A percentile compares a stretch with the other conserved stretches of the same genome.
Evolutionary conservation across 176 grass and related monocot species (phyloP).

Genomic region (Thalia dealbata): DNA sequence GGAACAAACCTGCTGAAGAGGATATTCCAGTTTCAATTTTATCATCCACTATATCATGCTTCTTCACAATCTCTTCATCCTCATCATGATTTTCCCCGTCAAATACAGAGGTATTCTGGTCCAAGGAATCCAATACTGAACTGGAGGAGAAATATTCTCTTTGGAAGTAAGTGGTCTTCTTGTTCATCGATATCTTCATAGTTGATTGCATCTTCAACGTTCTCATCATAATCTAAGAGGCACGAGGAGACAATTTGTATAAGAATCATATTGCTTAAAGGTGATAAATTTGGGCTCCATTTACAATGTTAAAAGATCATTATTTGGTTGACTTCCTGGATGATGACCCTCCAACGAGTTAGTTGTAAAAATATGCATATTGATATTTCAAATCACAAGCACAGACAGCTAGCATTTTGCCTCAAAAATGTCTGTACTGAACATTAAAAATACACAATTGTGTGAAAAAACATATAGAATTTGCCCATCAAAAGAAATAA

Average conservation of each 20-base stretch:
- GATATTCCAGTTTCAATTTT: slow-evolving; percentile 16
- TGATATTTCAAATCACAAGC: not conserved
- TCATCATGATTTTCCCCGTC: slow-evolving; percentile 85
- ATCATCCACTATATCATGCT: slow-evolving; percentile 24
- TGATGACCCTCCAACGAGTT: not conserved
- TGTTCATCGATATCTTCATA: slow-evolving; percentile 99
- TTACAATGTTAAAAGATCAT: not conserved
- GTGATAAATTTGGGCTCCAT: not conserved
- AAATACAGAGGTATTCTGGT: slow-evolving; percentile 54
- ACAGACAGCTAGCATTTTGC: not conserved
- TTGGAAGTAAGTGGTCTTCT: slow-evolving; percentile 71
- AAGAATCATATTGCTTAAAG: slow-evolving; percentile 20
- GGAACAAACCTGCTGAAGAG: slow-evolving; percentile 27
- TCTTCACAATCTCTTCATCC: slow-evolving; percentile 42
- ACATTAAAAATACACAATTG: not conserved
- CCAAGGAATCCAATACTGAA: slow-evolving; percentile 36
- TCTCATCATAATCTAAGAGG: slow-evolving; percentile 84
- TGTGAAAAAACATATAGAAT: not conserved
- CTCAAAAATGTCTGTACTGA: not conserved
- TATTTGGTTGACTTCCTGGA: not conserved
- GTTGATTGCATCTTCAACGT: slow-evolving; percentile 92
- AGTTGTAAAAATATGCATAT: not conserved
- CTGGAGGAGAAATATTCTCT: slow-evolving; percentile 79
- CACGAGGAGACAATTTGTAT: slow-evolving; percentile 10
- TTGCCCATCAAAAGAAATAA: no score